phyloP scores from a whole-genome alignment of 768 basidiomycete species.

The Leucocoprinus leucothites region DNA sequence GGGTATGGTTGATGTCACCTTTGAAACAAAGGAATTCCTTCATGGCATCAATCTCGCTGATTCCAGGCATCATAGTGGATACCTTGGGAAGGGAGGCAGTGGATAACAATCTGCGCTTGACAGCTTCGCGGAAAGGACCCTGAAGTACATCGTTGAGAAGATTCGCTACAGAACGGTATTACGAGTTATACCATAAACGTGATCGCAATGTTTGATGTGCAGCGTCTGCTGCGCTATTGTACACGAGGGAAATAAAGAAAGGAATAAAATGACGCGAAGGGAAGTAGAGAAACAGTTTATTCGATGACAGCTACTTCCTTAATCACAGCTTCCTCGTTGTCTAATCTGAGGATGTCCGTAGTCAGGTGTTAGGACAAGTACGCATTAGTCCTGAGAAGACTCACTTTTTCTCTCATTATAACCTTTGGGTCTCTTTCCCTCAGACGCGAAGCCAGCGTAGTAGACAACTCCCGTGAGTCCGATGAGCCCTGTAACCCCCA shows the following conservation, averaged over 20 bases:
- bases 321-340: conserved; percentile 3
- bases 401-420: conserved; percentile 6
- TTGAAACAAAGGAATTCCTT: neutral
- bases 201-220: neutral
- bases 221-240: neutral
- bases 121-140: neutral
- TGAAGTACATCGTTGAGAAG: no score
- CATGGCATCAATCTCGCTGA: neutral
- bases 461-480: conserved; percentile 8
- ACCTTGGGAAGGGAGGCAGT: conserved; percentile 1
- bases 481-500: conserved; percentile 5
- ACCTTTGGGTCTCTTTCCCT: neutral
- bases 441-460: conserved; percentile 2
- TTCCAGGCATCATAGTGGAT: neutral
- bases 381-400: neutral
- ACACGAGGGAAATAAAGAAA: neutral
- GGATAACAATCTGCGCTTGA: neutral
- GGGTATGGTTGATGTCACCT: neutral
- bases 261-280: neutral
- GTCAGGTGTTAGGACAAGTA: neutral
- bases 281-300: neutral
- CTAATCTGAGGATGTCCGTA: conserved; percentile 5
- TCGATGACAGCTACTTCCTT: conserved; percentile 7
- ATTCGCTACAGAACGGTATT: no score
- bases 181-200: no score